Percentiles rank a stretch among this genome's conserved stretches.
Conservation (phyloP, 768 basidiomycete species). For the Tylopilus rubrobrunneus region DNA sequence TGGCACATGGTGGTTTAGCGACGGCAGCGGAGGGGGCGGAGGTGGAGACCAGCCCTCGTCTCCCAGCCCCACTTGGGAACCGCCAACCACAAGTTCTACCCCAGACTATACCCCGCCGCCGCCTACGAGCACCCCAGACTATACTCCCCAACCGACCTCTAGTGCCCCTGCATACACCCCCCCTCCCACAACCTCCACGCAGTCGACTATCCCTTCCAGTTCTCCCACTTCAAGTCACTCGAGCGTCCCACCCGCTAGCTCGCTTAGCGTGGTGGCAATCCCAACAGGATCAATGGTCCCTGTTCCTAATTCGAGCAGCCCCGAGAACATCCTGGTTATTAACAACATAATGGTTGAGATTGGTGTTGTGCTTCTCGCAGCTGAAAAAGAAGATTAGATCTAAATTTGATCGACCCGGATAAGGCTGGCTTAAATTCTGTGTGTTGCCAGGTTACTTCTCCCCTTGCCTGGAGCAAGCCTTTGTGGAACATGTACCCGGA, state of each 20-base stretch:
- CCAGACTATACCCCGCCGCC: constrained; percentile 18
- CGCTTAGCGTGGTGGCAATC: constrained; percentile 24
- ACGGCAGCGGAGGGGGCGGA: constrained; percentile 33
- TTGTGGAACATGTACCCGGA: not conserved
- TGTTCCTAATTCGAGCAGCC: constrained; percentile 28
- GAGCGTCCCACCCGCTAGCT: constrained; percentile 7
- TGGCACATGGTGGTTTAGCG: constrained; percentile 57
- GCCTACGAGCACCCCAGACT: constrained; percentile 13
- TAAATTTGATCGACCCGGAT: not conserved
- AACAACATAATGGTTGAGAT: constrained; percentile 36
- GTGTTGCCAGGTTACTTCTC: not conserved
- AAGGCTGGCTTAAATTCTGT: not conserved
- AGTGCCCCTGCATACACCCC: constrained; percentile 17
- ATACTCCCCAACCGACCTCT: constrained; percentile 21
- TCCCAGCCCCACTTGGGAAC: constrained; percentile 18
- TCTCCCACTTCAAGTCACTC: constrained; percentile 19
- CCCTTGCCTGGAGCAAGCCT: constrained; percentile 9
- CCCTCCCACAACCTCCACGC: constrained; percentile 25
- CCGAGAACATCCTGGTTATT: constrained; percentile 34
- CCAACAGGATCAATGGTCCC: constrained; percentile 27
- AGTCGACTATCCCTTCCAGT: constrained; percentile 11
- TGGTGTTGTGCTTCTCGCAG: constrained; percentile 15
- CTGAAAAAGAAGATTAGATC: constrained; percentile 1
- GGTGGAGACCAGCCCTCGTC: constrained; percentile 12
- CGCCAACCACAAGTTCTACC: constrained; percentile 21